Evolutionary conservation across 2,329 filamentous ascomycete species (phyloP), one percentile per base, ranked within the genome.

Genomic region (Cucurbitaria berberidis): DNA sequence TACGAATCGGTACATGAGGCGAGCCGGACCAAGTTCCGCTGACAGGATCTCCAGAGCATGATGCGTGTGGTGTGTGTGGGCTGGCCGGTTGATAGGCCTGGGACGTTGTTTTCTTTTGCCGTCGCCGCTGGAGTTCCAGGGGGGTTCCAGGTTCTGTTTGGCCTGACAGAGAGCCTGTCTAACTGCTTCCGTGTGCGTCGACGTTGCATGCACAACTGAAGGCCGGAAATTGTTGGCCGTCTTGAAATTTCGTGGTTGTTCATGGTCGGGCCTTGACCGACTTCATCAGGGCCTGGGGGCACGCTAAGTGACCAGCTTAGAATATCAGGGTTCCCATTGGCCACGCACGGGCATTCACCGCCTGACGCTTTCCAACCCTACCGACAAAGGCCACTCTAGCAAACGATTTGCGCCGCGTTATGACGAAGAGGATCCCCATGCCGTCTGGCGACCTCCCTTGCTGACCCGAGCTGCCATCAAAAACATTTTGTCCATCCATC

Each of bases 241-340:
- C 32, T 30, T 34, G 41, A 46, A 22, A 38, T 13, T n/a, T 35
- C 19, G 32, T 36, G 36, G 32, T 36, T 46, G 51, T 27, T 32
- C 32, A 22, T 43, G 36, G 38, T 50, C 42, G 53, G n/a, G 29
- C 44, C 46, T 42, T 48, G 54, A 44, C 51, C 51, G 44, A 52
- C 46, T 52, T 54, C 44, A n/a, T n/a, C n/a, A n/a, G 35, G 53
- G 45, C 40, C 42, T 29, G 30, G n/a, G n/a, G n/a, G 32, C 15
- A 47, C 56, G 61, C 61, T 60, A 66, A 53, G 47, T 35, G 40
- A 43, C 36, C 36, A 35, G 64, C 61, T 67, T 66, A 67, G 49
- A 64, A 66, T 67, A 55, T 50, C 54, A 51, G 32, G 21, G 27
- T 13, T 27, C 18, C 51, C 48, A 67, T 67, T 67, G 64, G 64